Percentiles rank a stretch among this genome's conserved stretches.
Evolutionary conservation across 2,329 filamentous ascomycete genomes (phyloP).

Genomic region (Fusarium xylarioides): DNA sequence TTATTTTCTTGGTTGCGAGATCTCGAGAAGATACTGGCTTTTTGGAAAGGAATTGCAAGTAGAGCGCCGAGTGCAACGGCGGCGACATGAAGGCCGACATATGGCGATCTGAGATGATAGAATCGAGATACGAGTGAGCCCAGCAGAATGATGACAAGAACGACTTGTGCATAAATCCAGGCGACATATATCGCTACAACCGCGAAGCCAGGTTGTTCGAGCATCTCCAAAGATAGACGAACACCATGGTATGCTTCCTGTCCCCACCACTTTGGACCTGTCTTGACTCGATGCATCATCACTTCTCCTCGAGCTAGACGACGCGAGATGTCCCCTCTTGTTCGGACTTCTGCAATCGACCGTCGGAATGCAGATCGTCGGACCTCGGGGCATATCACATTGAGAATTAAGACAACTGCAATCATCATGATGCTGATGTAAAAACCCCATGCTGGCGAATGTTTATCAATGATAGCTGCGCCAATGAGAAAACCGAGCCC

Average conservation of each 20-base stretch:
- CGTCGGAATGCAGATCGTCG: conserved; percentile 73
- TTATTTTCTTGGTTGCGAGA: conserved; percentile 66
- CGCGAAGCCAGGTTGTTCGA: conserved; percentile 77
- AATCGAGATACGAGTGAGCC: conserved; percentile 75
- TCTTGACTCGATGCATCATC: conserved; percentile 77
- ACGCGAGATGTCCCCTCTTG: conserved; percentile 60
- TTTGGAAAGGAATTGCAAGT: conserved; percentile 76
- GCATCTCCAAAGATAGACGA: conserved; percentile 73
- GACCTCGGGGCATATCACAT: conserved; percentile 77
- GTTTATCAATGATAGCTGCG: conserved; percentile 70
- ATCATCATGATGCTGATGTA: conserved; percentile 76
- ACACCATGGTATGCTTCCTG: conserved; percentile 79
- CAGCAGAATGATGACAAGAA: conserved; percentile 76
- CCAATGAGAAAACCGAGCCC: conserved; percentile 77
- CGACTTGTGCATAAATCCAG: conserved; percentile 82
- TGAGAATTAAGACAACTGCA: conserved; percentile 71
- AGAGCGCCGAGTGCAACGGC: conserved; percentile 74
- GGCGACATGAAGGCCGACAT: conserved; percentile 73
- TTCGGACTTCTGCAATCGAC: conserved; percentile 72
- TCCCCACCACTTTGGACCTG: conserved; percentile 79
- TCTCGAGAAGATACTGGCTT: conserved; percentile 74
- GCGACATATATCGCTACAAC: conserved; percentile 76
- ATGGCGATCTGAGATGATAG: conserved; percentile 70
- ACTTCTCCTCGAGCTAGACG: conserved; percentile 76
- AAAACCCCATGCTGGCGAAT: conserved; percentile 77